phyloP scores from a whole-genome alignment of 202 grass and related monocot species.

The Setaria viridis region DNA sequence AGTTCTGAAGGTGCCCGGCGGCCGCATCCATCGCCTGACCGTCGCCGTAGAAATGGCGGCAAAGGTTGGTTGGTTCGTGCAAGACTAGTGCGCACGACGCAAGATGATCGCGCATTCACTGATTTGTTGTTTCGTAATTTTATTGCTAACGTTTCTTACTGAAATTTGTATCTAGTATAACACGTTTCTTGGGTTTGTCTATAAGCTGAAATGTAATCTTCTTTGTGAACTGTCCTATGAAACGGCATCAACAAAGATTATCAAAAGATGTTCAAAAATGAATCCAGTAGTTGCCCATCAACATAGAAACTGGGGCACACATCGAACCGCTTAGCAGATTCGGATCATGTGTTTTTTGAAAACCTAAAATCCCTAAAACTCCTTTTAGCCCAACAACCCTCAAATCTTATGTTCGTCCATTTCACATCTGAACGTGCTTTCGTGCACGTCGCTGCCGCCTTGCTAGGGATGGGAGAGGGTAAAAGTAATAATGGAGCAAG shows the following conservation, averaged over 20 bases:
- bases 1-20: conserved; percentile 46
- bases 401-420: too few relatives aligned
- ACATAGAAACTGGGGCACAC: too few relatives aligned
- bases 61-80: not conserved
- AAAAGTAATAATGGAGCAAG: too few relatives aligned
- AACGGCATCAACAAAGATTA: not conserved
- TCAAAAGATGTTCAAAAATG: too few relatives aligned
- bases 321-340: too few relatives aligned
- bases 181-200: not conserved
- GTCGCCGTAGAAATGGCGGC: not conserved
- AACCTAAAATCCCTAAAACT: too few relatives aligned
- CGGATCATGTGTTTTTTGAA: too few relatives aligned
- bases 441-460: too few relatives aligned
- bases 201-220: not conserved
- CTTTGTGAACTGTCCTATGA: not conserved
- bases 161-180: not conserved
- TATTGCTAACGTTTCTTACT: not conserved
- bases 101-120: not conserved
- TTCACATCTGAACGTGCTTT: too few relatives aligned
- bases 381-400: too few relatives aligned
- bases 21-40: not conserved
- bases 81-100: not conserved
- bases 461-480: too few relatives aligned
- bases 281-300: too few relatives aligned
- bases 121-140: not conserved